Evolutionary conservation across 2,329 filamentous ascomycete genomes (phyloP).

Genomic region (Colletotrichum sublineola): DNA sequence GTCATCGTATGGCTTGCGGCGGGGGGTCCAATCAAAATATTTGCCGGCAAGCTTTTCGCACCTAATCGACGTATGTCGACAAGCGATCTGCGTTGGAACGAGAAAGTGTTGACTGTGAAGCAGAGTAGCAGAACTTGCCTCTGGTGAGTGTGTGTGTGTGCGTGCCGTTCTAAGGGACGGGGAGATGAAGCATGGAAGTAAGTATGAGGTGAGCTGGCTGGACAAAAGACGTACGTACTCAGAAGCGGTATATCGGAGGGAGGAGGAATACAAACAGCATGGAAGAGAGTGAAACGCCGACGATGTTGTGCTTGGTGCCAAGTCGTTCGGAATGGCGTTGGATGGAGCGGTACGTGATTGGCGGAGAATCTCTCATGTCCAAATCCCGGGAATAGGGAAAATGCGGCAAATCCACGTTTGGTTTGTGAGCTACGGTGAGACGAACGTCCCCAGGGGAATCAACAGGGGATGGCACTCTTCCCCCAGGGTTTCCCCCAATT

Average conservation of each 20-base stretch:
- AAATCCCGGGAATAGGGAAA: conserved; percentile 43
- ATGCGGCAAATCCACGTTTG: conserved; percentile 34
- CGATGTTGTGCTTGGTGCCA: conserved; percentile 13
- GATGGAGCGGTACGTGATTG: conserved; percentile 24
- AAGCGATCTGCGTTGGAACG: conserved; percentile 8
- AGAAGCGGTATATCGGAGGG: neutral
- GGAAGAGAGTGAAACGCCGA: too few relatives aligned
- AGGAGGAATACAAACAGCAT: neutral
- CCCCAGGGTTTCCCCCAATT: conserved; percentile 40
- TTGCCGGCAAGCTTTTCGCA: conserved; percentile 30
- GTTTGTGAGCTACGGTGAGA: conserved; percentile 27
- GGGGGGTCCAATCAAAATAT: conserved; percentile 31
- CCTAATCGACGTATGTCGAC: conserved; percentile 1
- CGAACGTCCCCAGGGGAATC: neutral
- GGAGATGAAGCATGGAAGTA: neutral
- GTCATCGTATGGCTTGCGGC: conserved; percentile 16
- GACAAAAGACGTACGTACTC: neutral
- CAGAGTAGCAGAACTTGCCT: neutral
- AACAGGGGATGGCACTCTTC: neutral
- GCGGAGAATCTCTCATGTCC: conserved; percentile 38
- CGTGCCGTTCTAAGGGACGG: too few relatives aligned
- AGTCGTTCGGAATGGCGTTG: conserved; percentile 27
- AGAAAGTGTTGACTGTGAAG: neutral
- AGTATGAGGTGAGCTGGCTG: neutral
- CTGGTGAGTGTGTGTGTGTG: too few relatives aligned